phyloP scores from a whole-genome alignment of 805 yeast genomes.

The Lachancea meyersii region DNA sequence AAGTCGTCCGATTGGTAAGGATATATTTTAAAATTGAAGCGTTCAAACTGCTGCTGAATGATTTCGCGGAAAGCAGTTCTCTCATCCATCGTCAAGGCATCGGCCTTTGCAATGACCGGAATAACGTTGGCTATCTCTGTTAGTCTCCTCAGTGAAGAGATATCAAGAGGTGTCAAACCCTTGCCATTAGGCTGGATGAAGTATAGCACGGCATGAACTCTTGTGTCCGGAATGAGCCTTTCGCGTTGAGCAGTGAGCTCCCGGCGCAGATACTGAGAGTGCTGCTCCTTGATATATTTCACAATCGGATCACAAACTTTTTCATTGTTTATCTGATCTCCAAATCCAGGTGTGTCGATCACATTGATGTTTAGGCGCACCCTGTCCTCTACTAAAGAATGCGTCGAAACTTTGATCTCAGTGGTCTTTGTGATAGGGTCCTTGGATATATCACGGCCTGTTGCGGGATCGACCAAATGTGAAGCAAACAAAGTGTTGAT shows the following conservation, averaged over 20 bases:
- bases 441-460: constrained; percentile 59
- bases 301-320: constrained; percentile 96
- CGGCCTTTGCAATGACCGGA: constrained; percentile 93
- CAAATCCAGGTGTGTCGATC: constrained; percentile 97
- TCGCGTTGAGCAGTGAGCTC: constrained; percentile 95
- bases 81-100: constrained; percentile 80
- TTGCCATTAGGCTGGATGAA: constrained; percentile 84
- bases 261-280: constrained; percentile 81
- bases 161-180: constrained; percentile 79
- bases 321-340: constrained; percentile 92
- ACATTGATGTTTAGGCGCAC: constrained; percentile 81
- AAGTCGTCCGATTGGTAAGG: constrained; percentile 73
- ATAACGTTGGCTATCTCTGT: constrained; percentile 89
- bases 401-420: constrained; percentile 69
- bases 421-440: constrained; percentile 83
- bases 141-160: constrained; percentile 73
- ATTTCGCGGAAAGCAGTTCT: constrained; percentile 70
- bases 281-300: constrained; percentile 92
- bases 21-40: constrained; percentile 69
- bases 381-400: constrained; percentile 72
- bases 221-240: constrained; percentile 69
- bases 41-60: constrained; percentile 69
- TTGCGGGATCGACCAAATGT: constrained; percentile 57
- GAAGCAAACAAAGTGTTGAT: constrained; percentile 87
- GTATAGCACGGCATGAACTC: constrained; percentile 90